Evolutionary conservation across 2,329 filamentous ascomycete genomes (phyloP), one percentile per base, ranked within the genome.

Genomic region (Teratosphaeriaceae sp.): DNA sequence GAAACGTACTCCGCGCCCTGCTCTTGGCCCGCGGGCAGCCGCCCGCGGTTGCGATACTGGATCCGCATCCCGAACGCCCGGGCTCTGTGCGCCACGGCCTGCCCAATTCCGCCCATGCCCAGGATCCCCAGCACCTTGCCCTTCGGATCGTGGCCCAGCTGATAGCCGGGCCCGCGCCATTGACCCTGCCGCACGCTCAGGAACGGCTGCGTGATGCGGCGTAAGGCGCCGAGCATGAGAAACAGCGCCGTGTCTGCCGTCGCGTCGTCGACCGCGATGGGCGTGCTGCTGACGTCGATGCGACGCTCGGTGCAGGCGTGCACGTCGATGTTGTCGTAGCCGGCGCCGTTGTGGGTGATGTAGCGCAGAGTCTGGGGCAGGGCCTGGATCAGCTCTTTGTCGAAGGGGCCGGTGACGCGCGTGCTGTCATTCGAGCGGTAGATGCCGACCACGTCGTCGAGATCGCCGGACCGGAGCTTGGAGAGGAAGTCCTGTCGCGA

Each of bases 101-200:
- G 64, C 2, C 77, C 77, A 36, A 80, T 80, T 8, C 76, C 74
- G 20, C 77, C 77, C 74, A 79, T 78, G 9, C 76, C 77, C 1
- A 80, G 60, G 44, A 80, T 75, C 4, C 75, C 76, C 54, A 77
- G 66, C 1, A 62, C 62, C 54, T 75, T 75, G 45, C 71, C 69
- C 51, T 70, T 69, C 2, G 73, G 73, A 42, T 76, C 73, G 51
- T 73, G 72, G 12, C 73, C 74, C 26, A 77, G 67, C 1, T 59
- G 60, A 33, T 71, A 66, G 27, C 61, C 53, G 15, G 64, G 61
- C 29, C 71, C 71, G 29, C 69, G 63, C 66, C 68, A 71, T 42
- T 67, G 62, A 31, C 67, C 63, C 57, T 68, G 60, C 19, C 70
- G 64, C 13, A 74, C 62, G n/a, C 69, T 66, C 27, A 61, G 59